These are phyloP conservation scores for Nadsonia starkeyi-henricii DNA, from an alignment of 1,139 yeast species.

Conservation along the genomic window DNA sequence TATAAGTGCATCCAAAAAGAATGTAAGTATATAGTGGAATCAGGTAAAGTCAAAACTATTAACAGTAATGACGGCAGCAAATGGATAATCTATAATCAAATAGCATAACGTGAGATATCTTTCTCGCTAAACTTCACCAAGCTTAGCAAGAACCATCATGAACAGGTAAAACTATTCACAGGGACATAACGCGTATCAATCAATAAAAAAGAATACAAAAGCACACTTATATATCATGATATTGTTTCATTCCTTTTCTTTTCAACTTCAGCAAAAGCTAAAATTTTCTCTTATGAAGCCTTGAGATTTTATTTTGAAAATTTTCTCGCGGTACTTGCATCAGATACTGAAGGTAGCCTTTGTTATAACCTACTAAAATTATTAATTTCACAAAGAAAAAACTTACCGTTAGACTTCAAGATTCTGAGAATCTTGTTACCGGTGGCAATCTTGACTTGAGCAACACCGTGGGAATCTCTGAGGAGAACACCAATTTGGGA, in stretches of 20 bases:
- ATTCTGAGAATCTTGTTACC: conserved; percentile 99
- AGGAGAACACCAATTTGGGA: conserved; percentile 98
- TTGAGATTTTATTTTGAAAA: not conserved
- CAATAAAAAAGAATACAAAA: not conserved
- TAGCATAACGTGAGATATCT: not conserved
- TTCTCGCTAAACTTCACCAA: not conserved
- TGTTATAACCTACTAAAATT: not conserved
- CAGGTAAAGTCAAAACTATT: not conserved
- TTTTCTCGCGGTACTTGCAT: conserved; percentile 2
- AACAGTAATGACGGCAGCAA: not conserved
- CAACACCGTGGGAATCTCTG: conserved; percentile 99
- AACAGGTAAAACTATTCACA: not conserved
- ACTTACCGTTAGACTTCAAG: conserved; percentile 89
- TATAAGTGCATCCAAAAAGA: not conserved
- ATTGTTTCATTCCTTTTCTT: not conserved
- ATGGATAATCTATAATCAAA: not conserved
- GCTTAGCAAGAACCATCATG: not conserved
- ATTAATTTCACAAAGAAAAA: conserved; percentile 2
- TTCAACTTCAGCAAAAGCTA: not conserved
- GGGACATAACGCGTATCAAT: not conserved
- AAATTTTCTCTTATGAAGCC: no score
- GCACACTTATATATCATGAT: not conserved
- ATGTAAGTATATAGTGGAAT: not conserved
- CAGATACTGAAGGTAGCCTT: not conserved
- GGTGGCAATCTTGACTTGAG: conserved; percentile 93